Base-by-base conservation (phyloP, 1,139 yeast genomes). In the Debaryomycetaceae sp. region DNA sequence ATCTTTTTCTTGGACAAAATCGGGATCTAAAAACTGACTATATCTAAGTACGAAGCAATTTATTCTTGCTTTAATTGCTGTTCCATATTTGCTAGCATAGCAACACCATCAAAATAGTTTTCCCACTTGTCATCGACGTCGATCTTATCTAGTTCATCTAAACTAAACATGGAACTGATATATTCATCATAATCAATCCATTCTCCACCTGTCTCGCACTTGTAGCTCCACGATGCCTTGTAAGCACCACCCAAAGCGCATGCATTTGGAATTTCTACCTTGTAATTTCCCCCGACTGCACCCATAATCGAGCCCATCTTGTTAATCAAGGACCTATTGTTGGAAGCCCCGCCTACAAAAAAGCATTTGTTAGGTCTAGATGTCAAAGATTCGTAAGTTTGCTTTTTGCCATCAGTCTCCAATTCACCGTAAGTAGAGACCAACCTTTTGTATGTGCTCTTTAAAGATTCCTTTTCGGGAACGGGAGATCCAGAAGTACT, bases 211-310 rank as follows among this genome's bases (percentile, higher is more conserved):
- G 49, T 36, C 55, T 72, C 77, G 56, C 76, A 62, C 48, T 60
- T 49, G 59, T 69, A 60, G 44, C 84, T 76, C 87, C 95, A 89
- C 42, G 85, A 74, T 1, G 97, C 95, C 60, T 87, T 86, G 65
- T 78, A 87, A 37, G 96, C 95, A 5, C 97, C 96, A n/a, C 97
- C 97, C 41, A 87, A 68, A 1, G 97, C 97, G 74, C 97, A 90
- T 1, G 97, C 95, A 64, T 90, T 90, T 6, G 93, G 83, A 41
- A 88, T 79, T 56, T 87, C 93, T 27, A 85, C 84, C 50, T 81
- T 79, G 62, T 66, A 88, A 46, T 85, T 81, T 2, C 93, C 95
- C 17, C 77, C 69, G 11, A 56, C 50, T 2, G 83, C 76, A 5
- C 91, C 90, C 36, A 90, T 65, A 6, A 90, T 83, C 11, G 84